Evolutionary conservation across 768 basidiomycete species (phyloP).

Genomic region (Rhodotorula kratochvilovae): DNA sequence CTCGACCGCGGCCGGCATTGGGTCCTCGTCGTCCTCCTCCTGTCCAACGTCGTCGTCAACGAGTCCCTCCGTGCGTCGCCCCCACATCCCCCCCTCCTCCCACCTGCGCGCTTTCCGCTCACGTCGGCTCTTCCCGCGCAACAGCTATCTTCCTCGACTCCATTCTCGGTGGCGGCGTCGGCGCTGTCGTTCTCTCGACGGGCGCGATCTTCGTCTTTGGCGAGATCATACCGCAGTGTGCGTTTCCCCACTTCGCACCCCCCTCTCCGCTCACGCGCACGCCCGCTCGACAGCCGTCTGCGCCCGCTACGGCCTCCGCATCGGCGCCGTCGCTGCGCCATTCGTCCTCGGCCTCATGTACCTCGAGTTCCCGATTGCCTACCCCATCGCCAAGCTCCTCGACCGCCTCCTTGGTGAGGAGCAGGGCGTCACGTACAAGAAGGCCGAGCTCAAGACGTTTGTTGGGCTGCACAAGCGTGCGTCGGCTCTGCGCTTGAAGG

Average conservation of each 20-base stretch:
- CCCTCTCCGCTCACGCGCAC: too few species aligned
- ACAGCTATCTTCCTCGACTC: constrained; percentile 51
- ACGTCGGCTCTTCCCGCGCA: neutral
- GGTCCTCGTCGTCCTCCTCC: constrained; percentile 85
- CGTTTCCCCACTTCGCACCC: neutral
- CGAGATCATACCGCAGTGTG: constrained; percentile 61
- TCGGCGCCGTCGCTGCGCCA: constrained; percentile 73
- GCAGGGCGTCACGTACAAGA: constrained; percentile 53
- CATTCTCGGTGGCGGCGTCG: constrained; percentile 52
- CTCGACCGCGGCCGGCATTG: constrained; percentile 72
- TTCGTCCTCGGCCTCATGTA: constrained; percentile 60
- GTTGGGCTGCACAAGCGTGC: constrained; percentile 50
- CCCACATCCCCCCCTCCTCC: too few species aligned
- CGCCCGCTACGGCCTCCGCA: constrained; percentile 68
- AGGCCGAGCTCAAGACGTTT: constrained; percentile 51
- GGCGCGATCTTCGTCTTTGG: constrained; percentile 48
- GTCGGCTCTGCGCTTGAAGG: too few species aligned
- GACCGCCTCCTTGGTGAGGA: constrained; percentile 73
- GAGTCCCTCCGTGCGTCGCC: constrained; percentile 46
- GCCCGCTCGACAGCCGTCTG: constrained; percentile 56
- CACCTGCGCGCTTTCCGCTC: neutral
- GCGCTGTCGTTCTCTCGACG: constrained; percentile 48
- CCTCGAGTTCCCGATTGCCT: constrained; percentile 61
- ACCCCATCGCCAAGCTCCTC: constrained; percentile 64
- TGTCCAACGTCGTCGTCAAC: constrained; percentile 68